phyloP scores from a whole-genome alignment of 768 basidiomycete genomes.

The Paxillus ammoniavirescens region DNA sequence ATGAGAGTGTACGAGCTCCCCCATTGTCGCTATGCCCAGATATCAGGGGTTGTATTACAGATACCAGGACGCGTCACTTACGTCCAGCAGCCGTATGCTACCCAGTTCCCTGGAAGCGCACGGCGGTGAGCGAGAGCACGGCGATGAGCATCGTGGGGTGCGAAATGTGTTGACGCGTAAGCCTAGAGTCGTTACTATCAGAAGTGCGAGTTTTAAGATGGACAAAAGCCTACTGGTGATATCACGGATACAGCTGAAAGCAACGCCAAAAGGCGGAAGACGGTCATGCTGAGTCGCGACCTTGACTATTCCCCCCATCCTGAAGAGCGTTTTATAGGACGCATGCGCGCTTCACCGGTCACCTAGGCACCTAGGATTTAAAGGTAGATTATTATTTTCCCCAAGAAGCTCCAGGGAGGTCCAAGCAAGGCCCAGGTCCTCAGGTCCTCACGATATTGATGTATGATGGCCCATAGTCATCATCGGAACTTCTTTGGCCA shows the following conservation, averaged over 20 bases:
- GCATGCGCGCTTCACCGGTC: constrained; percentile 50
- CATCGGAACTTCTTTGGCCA: background rate
- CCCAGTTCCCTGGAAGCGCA: constrained; percentile 54
- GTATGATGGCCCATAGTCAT: too few relatives aligned
- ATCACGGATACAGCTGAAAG: background rate
- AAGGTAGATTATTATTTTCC: too few relatives aligned
- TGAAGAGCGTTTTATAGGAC: constrained; percentile 11
- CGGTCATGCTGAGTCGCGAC: constrained; percentile 6
- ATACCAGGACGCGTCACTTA: constrained; percentile 26
- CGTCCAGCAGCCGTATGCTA: constrained; percentile 61
- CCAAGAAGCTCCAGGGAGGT: too few relatives aligned
- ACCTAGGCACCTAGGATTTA: constrained; percentile 36
- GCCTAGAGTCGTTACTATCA: constrained; percentile 11
- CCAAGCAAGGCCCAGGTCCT: constrained; percentile 21
- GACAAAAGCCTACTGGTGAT: constrained; percentile 6
- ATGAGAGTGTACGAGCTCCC: constrained; percentile 56
- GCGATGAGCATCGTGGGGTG: constrained; percentile 6
- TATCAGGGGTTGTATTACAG: constrained; percentile 9
- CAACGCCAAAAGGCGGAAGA: constrained; percentile 1
- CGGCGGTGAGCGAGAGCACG: constrained; percentile 30
- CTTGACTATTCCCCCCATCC: background rate
- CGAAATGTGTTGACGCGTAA: constrained; percentile 2
- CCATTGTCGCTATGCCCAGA: constrained; percentile 48
- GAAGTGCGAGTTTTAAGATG: background rate
- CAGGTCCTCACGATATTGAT: too few relatives aligned